A percentile compares a stretch with the other conserved stretches of the same genome.
phyloP scores from a whole-genome alignment of 768 basidiomycete species.

The Kondoa malvinella region DNA sequence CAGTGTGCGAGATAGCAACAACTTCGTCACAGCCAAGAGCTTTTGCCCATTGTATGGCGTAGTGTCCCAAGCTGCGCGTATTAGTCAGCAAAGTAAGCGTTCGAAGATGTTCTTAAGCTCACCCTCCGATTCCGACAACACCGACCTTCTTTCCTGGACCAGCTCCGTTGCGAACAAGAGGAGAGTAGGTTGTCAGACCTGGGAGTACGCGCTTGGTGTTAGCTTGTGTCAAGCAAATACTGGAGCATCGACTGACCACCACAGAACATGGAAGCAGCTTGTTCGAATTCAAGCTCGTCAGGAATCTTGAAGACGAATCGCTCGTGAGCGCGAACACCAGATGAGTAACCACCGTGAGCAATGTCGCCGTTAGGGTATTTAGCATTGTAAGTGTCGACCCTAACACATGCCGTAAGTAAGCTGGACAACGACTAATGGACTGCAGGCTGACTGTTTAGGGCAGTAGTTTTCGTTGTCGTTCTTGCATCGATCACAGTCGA shows the following conservation, averaged over 20 bases:
- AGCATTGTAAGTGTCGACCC: constrained; percentile 21
- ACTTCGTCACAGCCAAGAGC: constrained; percentile 27
- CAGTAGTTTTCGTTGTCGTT: constrained; percentile 2
- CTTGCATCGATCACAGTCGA: not conserved
- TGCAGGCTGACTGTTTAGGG: too few species aligned
- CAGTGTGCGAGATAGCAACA: constrained; percentile 28
- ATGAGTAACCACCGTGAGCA: constrained; percentile 31
- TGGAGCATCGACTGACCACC: not conserved
- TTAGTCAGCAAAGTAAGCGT: not conserved
- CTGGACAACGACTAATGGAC: too few species aligned
- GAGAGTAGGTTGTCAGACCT: constrained; percentile 32
- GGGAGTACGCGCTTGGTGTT: constrained; percentile 31
- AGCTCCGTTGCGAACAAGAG: constrained; percentile 35
- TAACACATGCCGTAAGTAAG: too few species aligned
- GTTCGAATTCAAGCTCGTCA: constrained; percentile 27
- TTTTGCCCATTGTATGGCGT: constrained; percentile 16
- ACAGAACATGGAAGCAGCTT: constrained; percentile 24
- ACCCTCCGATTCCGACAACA: constrained; percentile 47
- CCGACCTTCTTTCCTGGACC: constrained; percentile 48
- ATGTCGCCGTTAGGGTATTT: constrained; percentile 13
- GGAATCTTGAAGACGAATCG: constrained; percentile 33
- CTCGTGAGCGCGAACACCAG: constrained; percentile 27
- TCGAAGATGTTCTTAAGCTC: constrained; percentile 12
- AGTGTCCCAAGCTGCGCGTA: not conserved
- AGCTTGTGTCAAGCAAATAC: constrained; percentile 8